Percentiles rank a stretch among this genome's conserved stretches.
Conservation (phyloP, 202 grass and related monocot species). For the Dendrocalamus latiflorus region DNA sequence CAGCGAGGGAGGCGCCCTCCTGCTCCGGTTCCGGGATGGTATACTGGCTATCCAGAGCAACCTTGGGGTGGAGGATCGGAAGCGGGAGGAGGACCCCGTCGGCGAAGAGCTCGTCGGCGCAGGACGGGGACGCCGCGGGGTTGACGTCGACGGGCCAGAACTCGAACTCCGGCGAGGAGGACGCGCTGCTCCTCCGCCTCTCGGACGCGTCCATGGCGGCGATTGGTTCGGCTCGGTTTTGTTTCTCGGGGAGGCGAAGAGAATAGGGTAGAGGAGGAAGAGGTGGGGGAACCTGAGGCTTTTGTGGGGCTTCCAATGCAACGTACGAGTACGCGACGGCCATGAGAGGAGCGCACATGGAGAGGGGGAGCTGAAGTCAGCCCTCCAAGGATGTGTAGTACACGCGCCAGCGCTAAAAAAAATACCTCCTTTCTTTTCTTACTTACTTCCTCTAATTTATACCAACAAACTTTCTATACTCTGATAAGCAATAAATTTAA, state of each 20-base stretch:
- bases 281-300: slow-evolving; percentile 14
- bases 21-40: background rate
- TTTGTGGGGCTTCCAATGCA: slow-evolving; percentile 1
- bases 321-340: background rate
- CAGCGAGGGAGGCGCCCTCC: background rate
- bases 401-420: slow-evolving; percentile 14
- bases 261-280: background rate
- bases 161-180: slow-evolving; percentile 67
- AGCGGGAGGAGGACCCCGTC: slow-evolving; percentile 63
- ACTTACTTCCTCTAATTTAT: no score
- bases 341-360: slow-evolving; percentile 26
- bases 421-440: no score
- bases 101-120: slow-evolving; percentile 70
- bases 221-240: background rate
- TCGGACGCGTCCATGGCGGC: slow-evolving; percentile 9
- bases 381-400: no score
- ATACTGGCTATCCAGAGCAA: background rate
- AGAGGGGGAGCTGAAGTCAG: no score
- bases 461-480: no score
- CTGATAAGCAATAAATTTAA: no score
- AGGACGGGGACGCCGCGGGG: slow-evolving; percentile 34
- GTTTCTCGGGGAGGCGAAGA: background rate
- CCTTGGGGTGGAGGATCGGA: background rate
- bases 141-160: slow-evolving; percentile 61
- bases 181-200: slow-evolving; percentile 38